phyloP scores from a whole-genome alignment of 345 rosid species.

The Dimocarpus longan region DNA sequence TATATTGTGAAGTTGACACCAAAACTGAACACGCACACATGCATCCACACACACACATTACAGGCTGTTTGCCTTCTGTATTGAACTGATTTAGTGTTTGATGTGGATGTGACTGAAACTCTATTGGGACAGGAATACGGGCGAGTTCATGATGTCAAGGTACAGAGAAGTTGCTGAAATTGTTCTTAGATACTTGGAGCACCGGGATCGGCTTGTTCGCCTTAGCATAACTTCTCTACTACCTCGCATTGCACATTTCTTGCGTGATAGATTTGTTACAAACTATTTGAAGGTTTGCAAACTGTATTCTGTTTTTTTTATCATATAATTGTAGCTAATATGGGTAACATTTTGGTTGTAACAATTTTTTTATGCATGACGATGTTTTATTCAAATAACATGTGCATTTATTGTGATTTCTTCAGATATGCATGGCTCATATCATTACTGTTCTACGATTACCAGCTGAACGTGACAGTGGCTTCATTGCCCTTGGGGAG shows the following conservation, averaged over 20 bases:
- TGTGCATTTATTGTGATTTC: conserved; percentile 18
- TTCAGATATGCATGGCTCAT: conserved; percentile 96
- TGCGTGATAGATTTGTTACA: conserved; percentile 96
- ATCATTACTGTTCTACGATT: conserved; percentile 79
- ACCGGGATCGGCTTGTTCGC: conserved; percentile 97
- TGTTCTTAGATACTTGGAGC: conserved; percentile 89
- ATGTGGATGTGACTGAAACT: conserved; percentile 7
- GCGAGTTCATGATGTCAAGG: conserved; percentile 99
- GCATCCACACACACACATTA: too few relatives aligned
- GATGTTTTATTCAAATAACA: not conserved
- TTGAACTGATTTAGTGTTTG: conserved; percentile 15
- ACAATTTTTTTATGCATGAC: not conserved
- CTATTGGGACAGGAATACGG: conserved; percentile 81
- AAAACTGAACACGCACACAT: not conserved
- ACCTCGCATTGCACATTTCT: conserved; percentile 98
- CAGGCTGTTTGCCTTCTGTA: not conserved
- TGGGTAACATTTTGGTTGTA: conserved; percentile 5
- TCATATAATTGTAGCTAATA: conserved; percentile 5
- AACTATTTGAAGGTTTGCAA: conserved; percentile 81
- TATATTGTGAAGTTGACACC: not conserved
- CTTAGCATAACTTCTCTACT: conserved; percentile 97
- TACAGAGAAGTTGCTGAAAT: conserved; percentile 98
- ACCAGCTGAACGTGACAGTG: conserved; percentile 97
- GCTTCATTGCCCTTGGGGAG: conserved; percentile 97
- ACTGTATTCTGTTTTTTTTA: conserved; percentile 11